These are phyloP conservation scores for Heteromeles arbutifolia DNA, from an alignment of 306 rosid species.

Conservation along the genomic window DNA sequence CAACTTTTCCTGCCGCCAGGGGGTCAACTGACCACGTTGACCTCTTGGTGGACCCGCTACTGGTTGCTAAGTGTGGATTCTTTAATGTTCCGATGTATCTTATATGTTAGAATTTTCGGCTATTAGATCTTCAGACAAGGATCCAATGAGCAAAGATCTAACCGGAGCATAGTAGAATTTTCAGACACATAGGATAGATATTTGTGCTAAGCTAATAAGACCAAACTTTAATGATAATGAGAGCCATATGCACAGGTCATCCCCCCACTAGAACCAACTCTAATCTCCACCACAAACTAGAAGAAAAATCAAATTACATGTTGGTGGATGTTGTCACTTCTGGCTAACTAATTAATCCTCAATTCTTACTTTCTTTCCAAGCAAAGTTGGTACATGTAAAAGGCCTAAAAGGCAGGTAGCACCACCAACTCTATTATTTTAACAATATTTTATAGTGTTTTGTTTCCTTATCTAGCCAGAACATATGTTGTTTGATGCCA, in stretches of 20 bases:
- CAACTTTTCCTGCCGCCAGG: too few relatives aligned
- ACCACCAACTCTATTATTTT: not conserved
- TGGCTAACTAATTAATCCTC: slow-evolving; percentile 27
- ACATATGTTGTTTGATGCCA: not conserved
- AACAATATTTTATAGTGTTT: not conserved
- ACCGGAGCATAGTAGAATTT: not conserved
- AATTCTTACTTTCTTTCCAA: slow-evolving; percentile 23
- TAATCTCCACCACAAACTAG: slow-evolving; percentile 18
- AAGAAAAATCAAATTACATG: slow-evolving; percentile 16
- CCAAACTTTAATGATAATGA: slow-evolving; percentile 21
- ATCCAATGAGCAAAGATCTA: not conserved
- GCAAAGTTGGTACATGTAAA: slow-evolving; percentile 2
- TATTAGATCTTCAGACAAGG: too few relatives aligned
- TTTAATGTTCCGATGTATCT: too few relatives aligned
- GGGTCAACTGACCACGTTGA: too few relatives aligned
- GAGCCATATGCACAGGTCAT: slow-evolving; percentile 11
- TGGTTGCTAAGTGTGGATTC: too few relatives aligned
- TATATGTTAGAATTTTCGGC: not conserved
- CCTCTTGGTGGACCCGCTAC: too few relatives aligned
- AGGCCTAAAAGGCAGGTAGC: not conserved
- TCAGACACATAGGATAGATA: not conserved
- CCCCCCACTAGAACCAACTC: not conserved
- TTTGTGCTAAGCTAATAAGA: not conserved
- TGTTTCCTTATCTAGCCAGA: not conserved
- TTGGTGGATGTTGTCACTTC: slow-evolving; percentile 28